A percentile compares a stretch with the other conserved stretches of the same genome.
Conservation (phyloP, 2,329 filamentous ascomycete genomes). For the Fusarium sp. region DNA sequence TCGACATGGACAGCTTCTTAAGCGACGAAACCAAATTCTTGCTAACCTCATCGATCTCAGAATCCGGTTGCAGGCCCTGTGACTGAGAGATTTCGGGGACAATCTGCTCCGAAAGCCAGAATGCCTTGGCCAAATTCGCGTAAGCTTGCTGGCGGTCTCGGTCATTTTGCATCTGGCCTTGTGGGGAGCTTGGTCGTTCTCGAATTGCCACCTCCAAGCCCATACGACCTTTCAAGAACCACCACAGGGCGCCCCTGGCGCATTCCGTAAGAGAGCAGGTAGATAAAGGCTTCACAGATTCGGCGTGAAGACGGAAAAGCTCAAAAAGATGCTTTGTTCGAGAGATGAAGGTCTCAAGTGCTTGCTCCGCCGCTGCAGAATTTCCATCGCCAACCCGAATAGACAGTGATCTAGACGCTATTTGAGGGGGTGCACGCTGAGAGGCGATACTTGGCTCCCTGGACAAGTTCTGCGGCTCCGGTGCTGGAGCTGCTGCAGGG, state of each 20-base stretch:
- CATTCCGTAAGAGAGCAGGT: conserved; percentile 75
- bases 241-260: conserved; percentile 83
- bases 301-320: conserved; percentile 82
- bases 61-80: conserved; percentile 56
- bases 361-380: conserved; percentile 68
- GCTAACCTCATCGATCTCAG: conserved; percentile 65
- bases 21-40: conserved; percentile 73
- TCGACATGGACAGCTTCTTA: conserved; percentile 81
- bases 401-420: conserved; percentile 50
- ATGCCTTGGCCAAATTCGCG: conserved; percentile 85
- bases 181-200: conserved; percentile 65
- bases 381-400: conserved; percentile 57
- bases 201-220: conserved; percentile 80
- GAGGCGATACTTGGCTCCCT: conserved; percentile 42
- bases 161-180: conserved; percentile 66
- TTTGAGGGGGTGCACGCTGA: conserved; percentile 44
- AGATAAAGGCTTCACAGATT: conserved; percentile 75
- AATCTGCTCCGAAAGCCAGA: conserved; percentile 78
- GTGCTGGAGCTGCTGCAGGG: conserved; percentile 18
- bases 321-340: conserved; percentile 81
- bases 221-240: conserved; percentile 86
- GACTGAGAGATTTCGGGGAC: conserved; percentile 62
- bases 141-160: conserved; percentile 80
- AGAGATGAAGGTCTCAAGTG: conserved; percentile 75
- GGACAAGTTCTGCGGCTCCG: conserved; percentile 38